Evolutionary conservation across 345 rosid species (phyloP), one percentile per base, ranked within the genome.

Genomic region (Schrenkiella parvula): DNA sequence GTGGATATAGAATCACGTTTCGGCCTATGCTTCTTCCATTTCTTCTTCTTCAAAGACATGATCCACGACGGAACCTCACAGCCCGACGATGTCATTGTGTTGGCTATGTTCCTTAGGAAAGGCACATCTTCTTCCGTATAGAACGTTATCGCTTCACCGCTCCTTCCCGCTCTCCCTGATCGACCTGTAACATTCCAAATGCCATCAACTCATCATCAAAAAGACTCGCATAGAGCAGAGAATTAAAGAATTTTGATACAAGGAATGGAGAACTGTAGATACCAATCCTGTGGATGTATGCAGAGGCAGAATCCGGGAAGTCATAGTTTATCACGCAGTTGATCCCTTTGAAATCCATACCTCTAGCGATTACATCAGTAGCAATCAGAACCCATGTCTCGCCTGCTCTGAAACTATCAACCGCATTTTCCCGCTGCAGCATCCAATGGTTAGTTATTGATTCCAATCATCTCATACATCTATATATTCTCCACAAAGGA

Each of bases 311-410:
- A 72, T 95, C 95, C 0, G 99, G 97, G 73, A 95, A 95, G 73
- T 95, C 97, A 43, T 87, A 95, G 80, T 95, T 95, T 66, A 95
- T 88, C 71, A 91, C 97, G 26, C 87, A 89, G 77, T 88, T 88
- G 77, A 91, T 85, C 22, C 97, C 99, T 80, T 95, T 95, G 84
- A 95, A 95, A 80, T 95, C 99, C 99, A 95, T 89, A 22, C 97
- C 99, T 17, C 96, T 89, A 46, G 96, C 97, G 25, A 95, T 82
- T 61, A 95, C 93, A 82, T 95, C 99, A 21, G 96, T 95, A 50
- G 97, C 99, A 17, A 95, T 91, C 72, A 95, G 73, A 44, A 95
- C 95, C 97, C 99, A 95, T 50, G 83, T 87, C 75, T 91, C 87
- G 13, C 96, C 95, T 8, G 86, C 88, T 77, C 98, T 84, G 75